Base-by-base conservation (phyloP, 371 early-diverging fungal species). In the Synchytrium microbalum region DNA sequence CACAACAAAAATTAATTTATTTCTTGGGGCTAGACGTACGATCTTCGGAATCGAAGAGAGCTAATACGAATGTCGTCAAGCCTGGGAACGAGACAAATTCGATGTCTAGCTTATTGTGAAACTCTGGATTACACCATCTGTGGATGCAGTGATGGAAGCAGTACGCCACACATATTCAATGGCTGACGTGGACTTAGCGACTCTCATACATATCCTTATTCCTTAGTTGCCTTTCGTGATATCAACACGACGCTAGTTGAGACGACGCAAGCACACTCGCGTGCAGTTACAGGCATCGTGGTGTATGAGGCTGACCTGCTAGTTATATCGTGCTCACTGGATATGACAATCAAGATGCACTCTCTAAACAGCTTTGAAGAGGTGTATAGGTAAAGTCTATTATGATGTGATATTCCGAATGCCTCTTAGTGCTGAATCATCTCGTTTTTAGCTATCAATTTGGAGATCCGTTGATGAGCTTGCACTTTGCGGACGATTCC, bases 291-390 rank as follows among this genome's bases (percentile, higher is more conserved):
- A 14, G 58, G 76, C 0, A 55, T 82, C 3, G 69, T 69, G 10
- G 16, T 71, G 5, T 75, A 73, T 62, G 75, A 72, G 1, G 63
- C 71, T 33, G 74, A 72, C 3, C 72, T 71, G 1, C 27, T 79
- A 2, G 19, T 82, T 13, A 61, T 80, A 3, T 67, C 81, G 10
- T 66, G 71, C 13, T 67, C 76, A 0, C 31, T 73, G 63, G 83
- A 82, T 57, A 66, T 68, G n/a, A 66, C 75, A 0, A 61, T 82
- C 8, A 61, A 78, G 24, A 65, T 82, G 73, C 79, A 64, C 63
- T 74, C 64, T 58, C 58, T 81, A 23, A 66, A 69, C 28, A 69
- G 68, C 1, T 82, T 79, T 56, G 66, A 71, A 59, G 78, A 79
- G 58, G 67, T 82, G 8, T 76, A 76, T 54, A 67, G 78, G 79